Conservation (phyloP, 106 monocot species). For the Alisma plantagoaquatica region DNA sequence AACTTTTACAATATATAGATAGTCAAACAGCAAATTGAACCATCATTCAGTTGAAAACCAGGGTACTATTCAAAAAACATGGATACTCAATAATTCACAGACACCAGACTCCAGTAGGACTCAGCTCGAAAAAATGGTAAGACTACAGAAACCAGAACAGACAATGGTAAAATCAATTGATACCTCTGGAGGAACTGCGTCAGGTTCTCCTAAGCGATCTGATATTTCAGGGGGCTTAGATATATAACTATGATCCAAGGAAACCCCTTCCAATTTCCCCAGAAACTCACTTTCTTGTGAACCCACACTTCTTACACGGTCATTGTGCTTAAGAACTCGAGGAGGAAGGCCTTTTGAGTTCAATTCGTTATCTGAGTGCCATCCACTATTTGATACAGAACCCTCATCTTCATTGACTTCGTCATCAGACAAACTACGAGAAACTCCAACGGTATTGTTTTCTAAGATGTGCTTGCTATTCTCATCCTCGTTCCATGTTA, state of each 20-base stretch:
- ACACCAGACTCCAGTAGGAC: no score
- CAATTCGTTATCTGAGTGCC: conserved; percentile 97
- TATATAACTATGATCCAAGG: conserved; percentile 18
- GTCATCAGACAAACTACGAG: conserved; percentile 74
- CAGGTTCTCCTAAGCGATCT: conserved; percentile 36
- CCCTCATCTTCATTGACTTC: conserved; percentile 49
- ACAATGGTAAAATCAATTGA: not conserved
- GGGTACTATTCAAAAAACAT: no score
- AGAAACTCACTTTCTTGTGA: conserved; percentile 21
- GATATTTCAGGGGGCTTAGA: conserved; percentile 18
- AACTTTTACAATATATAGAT: no score
- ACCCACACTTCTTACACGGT: conserved; percentile 24
- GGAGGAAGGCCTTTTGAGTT: conserved; percentile 55
- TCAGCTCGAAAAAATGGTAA: no score
- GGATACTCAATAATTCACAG: no score
- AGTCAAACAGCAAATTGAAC: no score
- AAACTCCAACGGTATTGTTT: conserved; percentile 25
- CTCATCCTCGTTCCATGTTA: conserved; percentile 52
- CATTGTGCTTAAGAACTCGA: conserved; percentile 30
- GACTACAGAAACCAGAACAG: no score
- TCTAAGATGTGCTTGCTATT: conserved; percentile 5
- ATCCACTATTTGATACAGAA: conserved; percentile 39
- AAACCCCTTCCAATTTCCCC: conserved; percentile 20
- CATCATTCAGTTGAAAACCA: no score
- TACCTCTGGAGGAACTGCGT: conserved; percentile 91